phyloP scores from a whole-genome alignment of 306 rosid species.

The Cucurbita ficifolia region DNA sequence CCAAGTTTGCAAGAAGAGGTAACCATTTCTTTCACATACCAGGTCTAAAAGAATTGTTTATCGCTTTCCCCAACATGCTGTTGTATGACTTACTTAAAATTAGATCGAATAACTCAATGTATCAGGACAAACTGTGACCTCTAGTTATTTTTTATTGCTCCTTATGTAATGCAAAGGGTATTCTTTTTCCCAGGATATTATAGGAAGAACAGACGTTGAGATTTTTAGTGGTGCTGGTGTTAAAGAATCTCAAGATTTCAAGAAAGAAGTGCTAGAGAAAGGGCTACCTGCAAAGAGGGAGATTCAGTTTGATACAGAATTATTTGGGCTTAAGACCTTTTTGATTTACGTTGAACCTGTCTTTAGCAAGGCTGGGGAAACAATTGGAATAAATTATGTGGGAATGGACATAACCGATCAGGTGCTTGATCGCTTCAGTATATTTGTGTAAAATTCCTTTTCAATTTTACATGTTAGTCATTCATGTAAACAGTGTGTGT shows the following conservation, averaged over 20 bases:
- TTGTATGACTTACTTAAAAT: background rate
- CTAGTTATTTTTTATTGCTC: background rate
- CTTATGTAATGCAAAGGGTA: slow-evolving; percentile 10
- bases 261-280: slow-evolving; percentile 83
- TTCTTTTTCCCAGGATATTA: slow-evolving; percentile 49
- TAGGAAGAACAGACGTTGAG: slow-evolving; percentile 90
- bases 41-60: slow-evolving; percentile 14
- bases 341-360: slow-evolving; percentile 87
- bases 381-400: slow-evolving; percentile 85
- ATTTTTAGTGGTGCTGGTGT: slow-evolving; percentile 83
- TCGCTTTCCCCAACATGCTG: background rate
- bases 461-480: background rate
- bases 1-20: slow-evolving; percentile 95
- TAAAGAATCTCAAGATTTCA: slow-evolving; percentile 74
- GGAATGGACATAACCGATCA: slow-evolving; percentile 97
- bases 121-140: background rate
- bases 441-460: background rate
- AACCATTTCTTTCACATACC: slow-evolving; percentile 26
- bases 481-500: background rate
- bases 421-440: slow-evolving; percentile 20
- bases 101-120: background rate
- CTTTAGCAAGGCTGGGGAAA: slow-evolving; percentile 81
- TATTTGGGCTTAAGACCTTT: slow-evolving; percentile 78
- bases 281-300: slow-evolving; percentile 83
- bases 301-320: slow-evolving; percentile 72